phyloP scores from a whole-genome alignment of 768 basidiomycete species.

The Boletus subparvulus region DNA sequence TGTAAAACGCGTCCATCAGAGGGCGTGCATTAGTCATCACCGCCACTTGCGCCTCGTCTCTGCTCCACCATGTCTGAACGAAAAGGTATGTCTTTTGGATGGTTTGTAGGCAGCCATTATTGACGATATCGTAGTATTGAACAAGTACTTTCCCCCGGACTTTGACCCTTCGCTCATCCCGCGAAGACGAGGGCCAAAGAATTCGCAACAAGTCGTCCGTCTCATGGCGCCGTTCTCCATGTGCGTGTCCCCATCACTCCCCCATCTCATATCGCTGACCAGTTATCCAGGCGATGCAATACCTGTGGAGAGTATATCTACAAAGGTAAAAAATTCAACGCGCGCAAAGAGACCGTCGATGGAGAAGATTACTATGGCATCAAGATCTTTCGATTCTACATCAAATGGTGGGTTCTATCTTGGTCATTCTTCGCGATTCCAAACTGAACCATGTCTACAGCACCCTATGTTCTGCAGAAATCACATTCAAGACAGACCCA shows the following conservation, averaged over 20 bases:
- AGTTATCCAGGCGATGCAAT: slow-evolving; percentile 72
- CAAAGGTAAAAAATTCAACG: slow-evolving; percentile 99
- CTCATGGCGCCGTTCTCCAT: slow-evolving; percentile 99
- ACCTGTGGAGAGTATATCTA: slow-evolving; percentile 99
- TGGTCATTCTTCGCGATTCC: background rate
- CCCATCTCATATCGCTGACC: slow-evolving; percentile 9
- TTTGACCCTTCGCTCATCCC: slow-evolving; percentile 98
- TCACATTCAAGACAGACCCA: slow-evolving; percentile 99
- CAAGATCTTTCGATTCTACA: slow-evolving; percentile 93
- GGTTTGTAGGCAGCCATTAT: background rate
- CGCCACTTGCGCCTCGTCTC: slow-evolving; percentile 3
- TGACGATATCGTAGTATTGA: slow-evolving; percentile 58
- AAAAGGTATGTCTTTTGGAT: slow-evolving; percentile 52
- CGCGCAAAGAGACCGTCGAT: slow-evolving; percentile 95
- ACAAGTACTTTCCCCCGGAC: slow-evolving; percentile 97
- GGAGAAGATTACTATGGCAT: slow-evolving; percentile 98
- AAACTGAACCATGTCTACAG: slow-evolving; percentile 42
- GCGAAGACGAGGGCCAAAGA: slow-evolving; percentile 84
- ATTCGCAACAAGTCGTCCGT: slow-evolving; percentile 96
- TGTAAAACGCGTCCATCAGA: slow-evolving; percentile 23
- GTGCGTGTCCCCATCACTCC: slow-evolving; percentile 42
- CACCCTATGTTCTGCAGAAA: slow-evolving; percentile 94
- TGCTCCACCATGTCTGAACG: slow-evolving; percentile 68
- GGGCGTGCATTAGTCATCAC: slow-evolving; percentile 32
- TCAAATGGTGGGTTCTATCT: slow-evolving; percentile 67